These are phyloP conservation scores for Globisporangium mamillatum DNA, from an alignment of 352 stramenopile species.

Conservation along the genomic window DNA sequence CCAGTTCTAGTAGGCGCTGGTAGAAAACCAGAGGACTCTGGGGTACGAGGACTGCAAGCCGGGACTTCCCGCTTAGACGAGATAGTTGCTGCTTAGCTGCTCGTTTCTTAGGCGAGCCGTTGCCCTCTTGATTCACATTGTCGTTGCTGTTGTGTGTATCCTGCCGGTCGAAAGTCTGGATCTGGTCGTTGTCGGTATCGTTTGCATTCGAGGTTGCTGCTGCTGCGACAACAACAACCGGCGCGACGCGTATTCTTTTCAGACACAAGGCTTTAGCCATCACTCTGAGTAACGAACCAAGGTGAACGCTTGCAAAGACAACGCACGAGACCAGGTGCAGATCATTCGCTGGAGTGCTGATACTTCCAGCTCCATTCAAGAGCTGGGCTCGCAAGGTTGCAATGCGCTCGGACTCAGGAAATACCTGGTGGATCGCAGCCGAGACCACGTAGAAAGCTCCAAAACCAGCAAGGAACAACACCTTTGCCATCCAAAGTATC, in stretches of 20 bases:
- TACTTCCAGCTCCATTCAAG: neutral
- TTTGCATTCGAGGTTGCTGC: neutral
- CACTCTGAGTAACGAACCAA: neutral
- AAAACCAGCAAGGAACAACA: constrained; percentile 1
- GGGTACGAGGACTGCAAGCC: neutral
- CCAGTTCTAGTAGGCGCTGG: neutral
- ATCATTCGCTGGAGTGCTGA: neutral
- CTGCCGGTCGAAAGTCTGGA: constrained; percentile 1
- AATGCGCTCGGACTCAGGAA: neutral
- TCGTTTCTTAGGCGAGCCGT: constrained; percentile 8
- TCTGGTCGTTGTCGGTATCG: neutral
- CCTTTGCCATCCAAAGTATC: neutral
- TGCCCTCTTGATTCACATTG: neutral
- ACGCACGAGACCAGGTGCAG: constrained; percentile 3
- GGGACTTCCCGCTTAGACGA: neutral
- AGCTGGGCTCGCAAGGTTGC: neutral
- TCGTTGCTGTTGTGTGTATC: neutral
- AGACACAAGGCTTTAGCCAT: neutral
- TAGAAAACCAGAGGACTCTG: neutral
- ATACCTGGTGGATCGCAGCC: neutral
- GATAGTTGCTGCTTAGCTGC: neutral
- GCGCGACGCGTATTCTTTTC: neutral
- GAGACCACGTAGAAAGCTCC: neutral
- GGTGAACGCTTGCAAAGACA: constrained; percentile 1
- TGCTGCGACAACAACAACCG: neutral